Percentiles rank a stretch among this genome's conserved stretches.
phyloP scores from a whole-genome alignment of 306 rosid genomes.

The Dalbergia cultrata region DNA sequence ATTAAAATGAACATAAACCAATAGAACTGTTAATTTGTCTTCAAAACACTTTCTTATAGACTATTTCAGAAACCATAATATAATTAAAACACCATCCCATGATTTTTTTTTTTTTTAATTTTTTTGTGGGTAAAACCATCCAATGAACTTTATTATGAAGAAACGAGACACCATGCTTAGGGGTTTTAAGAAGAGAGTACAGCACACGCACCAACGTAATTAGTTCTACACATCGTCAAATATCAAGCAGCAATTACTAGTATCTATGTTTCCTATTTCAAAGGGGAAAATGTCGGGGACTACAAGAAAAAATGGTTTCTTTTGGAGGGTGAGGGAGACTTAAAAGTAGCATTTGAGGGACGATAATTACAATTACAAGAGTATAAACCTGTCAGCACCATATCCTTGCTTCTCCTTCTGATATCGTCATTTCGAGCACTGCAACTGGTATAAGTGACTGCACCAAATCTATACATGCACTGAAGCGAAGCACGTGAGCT shows the following conservation, averaged over 20 bases:
- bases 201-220: neutral
- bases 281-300: slow-evolving; percentile 9
- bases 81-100: too few species aligned
- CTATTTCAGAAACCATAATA: too few species aligned
- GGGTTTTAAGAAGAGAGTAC: too few species aligned
- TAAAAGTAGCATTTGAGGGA: neutral
- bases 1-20: too few species aligned
- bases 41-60: too few species aligned
- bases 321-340: neutral
- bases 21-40: too few species aligned
- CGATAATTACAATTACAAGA: slow-evolving; percentile 40
- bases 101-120: too few species aligned
- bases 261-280: neutral
- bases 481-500: slow-evolving; percentile 9
- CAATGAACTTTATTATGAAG: neutral
- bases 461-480: neutral
- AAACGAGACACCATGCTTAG: too few species aligned
- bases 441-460: slow-evolving; percentile 32
- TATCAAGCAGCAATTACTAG: slow-evolving; percentile 6
- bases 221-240: neutral
- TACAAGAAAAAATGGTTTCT: neutral
- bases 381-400: slow-evolving; percentile 13
- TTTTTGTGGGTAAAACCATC: too few species aligned
- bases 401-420: slow-evolving; percentile 19
- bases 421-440: neutral